These are phyloP conservation scores for Boechera divaricarpa DNA, from an alignment of 345 rosid species.

Conservation along the genomic window DNA sequence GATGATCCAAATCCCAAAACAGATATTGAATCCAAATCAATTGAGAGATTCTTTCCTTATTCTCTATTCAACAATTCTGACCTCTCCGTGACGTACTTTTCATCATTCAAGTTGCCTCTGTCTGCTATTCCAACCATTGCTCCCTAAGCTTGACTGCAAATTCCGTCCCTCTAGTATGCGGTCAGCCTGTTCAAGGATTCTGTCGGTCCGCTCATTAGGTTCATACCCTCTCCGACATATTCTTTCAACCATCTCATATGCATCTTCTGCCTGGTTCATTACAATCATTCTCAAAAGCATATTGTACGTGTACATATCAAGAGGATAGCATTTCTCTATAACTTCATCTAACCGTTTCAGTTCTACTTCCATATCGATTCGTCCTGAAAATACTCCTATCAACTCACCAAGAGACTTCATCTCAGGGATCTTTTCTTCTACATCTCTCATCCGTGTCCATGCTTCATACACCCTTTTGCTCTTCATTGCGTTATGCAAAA, in stretches of 20 bases:
- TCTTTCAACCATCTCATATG: conserved; percentile 52
- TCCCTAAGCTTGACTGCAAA: conserved; percentile 42
- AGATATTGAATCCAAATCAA: conserved; percentile 16
- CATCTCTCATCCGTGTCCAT: conserved; percentile 58
- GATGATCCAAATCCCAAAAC: conserved; percentile 21
- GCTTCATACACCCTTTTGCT: conserved; percentile 57
- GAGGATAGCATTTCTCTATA: conserved; percentile 67
- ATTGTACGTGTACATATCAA: conserved; percentile 64
- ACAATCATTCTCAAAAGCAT: conserved; percentile 59
- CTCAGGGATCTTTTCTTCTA: conserved; percentile 49
- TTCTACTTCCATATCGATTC: conserved; percentile 40
- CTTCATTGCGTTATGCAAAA: conserved; percentile 62
- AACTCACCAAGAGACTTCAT: conserved; percentile 61
- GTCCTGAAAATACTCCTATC: conserved; percentile 65
- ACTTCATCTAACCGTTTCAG: conserved; percentile 55
- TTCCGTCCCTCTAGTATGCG: conserved; percentile 44
- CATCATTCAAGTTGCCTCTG: conserved; percentile 22
- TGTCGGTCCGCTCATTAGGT: conserved; percentile 67
- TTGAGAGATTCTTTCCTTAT: conserved; percentile 8
- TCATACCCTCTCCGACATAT: conserved; percentile 60
- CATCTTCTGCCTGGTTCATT: conserved; percentile 49
- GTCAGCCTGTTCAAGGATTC: conserved; percentile 51
- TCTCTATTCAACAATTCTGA: conserved; percentile 12
- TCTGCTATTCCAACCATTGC: conserved; percentile 47
- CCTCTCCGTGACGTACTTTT: conserved; percentile 10